phyloP scores from a whole-genome alignment of 345 rosid species.

The Abelmoschus esculentus region DNA sequence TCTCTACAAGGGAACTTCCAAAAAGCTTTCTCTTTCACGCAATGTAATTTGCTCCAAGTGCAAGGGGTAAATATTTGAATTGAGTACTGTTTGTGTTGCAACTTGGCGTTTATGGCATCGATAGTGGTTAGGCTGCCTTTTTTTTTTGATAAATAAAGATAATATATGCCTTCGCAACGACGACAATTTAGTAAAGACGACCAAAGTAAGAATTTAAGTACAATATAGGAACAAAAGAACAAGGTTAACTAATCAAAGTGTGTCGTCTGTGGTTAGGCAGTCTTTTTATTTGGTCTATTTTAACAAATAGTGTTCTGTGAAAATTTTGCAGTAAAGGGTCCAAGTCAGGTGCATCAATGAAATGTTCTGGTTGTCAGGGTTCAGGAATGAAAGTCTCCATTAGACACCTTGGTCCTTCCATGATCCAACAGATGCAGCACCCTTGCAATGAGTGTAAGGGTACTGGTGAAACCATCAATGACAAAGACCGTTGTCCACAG shows the following conservation, averaged over 20 bases:
- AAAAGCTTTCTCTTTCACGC: slow-evolving; percentile 1
- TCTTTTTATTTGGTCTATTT: not conserved
- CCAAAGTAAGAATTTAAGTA: too few relatives aligned
- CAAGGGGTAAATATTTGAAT: slow-evolving; percentile 50
- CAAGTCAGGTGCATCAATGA: not conserved
- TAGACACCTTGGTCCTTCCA: slow-evolving; percentile 5
- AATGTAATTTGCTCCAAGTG: slow-evolving; percentile 38
- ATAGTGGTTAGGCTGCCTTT: not conserved
- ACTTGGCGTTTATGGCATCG: not conserved
- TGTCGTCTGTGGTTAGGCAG: not conserved
- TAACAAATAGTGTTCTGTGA: not conserved
- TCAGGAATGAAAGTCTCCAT: slow-evolving; percentile 1
- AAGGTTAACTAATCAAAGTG: too few relatives aligned
- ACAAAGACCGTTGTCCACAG: not conserved
- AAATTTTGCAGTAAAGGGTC: not conserved
- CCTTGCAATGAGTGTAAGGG: slow-evolving; percentile 4
- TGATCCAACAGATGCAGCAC: slow-evolving; percentile 6
- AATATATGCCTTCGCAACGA: too few relatives aligned
- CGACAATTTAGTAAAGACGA: too few relatives aligned
- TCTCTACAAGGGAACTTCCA: not conserved
- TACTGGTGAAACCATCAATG: not conserved
- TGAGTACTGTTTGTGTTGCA: not conserved
- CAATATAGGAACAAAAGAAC: too few relatives aligned
- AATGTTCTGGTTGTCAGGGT: slow-evolving; percentile 1
- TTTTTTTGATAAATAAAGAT: not conserved